phyloP scores from a whole-genome alignment of 148 eudicot species.

The Chenopodium album region DNA sequence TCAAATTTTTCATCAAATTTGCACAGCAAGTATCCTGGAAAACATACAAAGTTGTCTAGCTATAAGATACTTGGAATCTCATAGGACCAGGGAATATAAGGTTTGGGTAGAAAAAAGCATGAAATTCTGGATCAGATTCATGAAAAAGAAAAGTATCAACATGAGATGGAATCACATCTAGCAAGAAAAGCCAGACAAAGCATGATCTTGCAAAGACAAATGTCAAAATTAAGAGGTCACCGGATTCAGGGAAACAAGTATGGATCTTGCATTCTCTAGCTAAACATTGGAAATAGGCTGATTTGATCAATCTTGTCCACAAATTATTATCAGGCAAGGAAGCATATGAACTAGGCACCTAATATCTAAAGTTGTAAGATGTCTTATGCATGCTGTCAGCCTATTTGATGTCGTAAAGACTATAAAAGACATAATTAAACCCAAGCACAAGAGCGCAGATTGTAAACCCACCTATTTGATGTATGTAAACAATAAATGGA shows the following conservation, averaged over 20 bases:
- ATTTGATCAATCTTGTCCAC: slow-evolving; percentile 1
- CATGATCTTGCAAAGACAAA: not conserved
- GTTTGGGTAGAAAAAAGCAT: not conserved
- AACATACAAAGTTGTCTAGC: slow-evolving; percentile 4
- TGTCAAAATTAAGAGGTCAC: not conserved
- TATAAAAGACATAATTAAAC: slow-evolving; percentile 4
- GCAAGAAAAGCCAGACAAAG: not conserved
- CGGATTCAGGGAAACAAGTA: not conserved
- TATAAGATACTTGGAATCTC: not conserved
- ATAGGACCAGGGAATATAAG: not conserved
- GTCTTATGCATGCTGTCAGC: not conserved
- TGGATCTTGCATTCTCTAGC: not conserved
- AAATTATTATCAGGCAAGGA: not conserved
- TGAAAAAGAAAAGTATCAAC: slow-evolving; percentile 7
- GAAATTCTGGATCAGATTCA: slow-evolving; percentile 12
- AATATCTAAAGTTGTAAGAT: not conserved
- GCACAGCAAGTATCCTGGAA: slow-evolving; percentile 86
- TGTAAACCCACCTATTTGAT: slow-evolving; percentile 74
- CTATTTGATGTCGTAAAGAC: not conserved
- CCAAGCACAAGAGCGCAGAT: not conserved
- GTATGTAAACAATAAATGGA: slow-evolving; percentile 70
- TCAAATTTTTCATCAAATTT: slow-evolving; percentile 71
- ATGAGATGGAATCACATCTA: not conserved
- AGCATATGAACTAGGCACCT: slow-evolving; percentile 6
- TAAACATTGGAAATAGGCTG: not conserved